These are phyloP conservation scores for Paramecium caudatum DNA, from an alignment of 73 alveolate genomes.

Conservation along the genomic window DNA sequence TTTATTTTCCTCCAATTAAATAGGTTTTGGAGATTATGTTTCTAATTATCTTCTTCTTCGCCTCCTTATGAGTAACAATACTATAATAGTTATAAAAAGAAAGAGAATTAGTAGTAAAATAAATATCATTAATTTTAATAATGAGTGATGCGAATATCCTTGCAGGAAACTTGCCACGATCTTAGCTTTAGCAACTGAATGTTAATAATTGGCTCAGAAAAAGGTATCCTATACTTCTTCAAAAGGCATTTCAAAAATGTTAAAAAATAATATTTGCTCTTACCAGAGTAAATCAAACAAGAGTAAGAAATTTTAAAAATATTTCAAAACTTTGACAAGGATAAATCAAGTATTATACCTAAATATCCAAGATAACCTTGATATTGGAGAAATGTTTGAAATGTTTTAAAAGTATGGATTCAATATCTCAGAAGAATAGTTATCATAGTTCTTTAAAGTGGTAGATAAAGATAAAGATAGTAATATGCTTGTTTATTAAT, in stretches of 20 bases:
- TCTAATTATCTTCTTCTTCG: not conserved
- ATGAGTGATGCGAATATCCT: no score
- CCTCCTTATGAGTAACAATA: not conserved
- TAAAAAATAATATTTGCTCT: not conserved
- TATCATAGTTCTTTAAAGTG: not conserved
- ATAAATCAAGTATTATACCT: not conserved
- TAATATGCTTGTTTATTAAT: not conserved
- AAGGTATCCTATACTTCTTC: not conserved
- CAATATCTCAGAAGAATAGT: conserved; percentile 3
- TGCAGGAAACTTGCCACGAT: no score
- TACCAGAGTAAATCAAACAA: conserved; percentile 1
- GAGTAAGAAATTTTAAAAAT: conserved; percentile 13
- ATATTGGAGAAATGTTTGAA: conserved; percentile 15
- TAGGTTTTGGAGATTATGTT: not conserved
- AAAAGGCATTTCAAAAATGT: conserved; percentile 9
- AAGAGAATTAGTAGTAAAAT: conserved; percentile 12
- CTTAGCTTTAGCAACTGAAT: no score
- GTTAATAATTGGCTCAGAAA: not conserved
- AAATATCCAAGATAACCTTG: not conserved
- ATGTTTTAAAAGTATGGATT: conserved; percentile 46
- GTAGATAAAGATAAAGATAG: conserved; percentile 33
- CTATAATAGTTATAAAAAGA: not conserved
- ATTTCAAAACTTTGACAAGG: not conserved
- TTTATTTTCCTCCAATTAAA: not conserved
- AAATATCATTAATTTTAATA: not conserved